phyloP scores from a whole-genome alignment of 2,329 filamentous ascomycete genomes.

The Fusarium globosum region DNA sequence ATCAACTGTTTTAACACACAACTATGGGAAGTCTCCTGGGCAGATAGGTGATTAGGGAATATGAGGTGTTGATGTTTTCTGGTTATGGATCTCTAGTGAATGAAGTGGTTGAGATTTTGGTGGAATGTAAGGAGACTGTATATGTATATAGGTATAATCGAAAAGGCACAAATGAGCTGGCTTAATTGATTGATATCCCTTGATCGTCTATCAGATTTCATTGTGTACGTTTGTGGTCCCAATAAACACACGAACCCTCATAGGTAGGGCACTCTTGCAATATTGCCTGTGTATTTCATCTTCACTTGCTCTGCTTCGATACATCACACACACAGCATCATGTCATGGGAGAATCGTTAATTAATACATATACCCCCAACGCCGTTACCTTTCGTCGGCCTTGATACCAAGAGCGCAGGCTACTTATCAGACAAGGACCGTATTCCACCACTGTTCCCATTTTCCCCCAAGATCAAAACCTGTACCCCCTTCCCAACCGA shows the following conservation, averaged over 20 bases:
- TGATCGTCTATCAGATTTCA: not conserved
- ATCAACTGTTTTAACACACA: conserved; percentile 1
- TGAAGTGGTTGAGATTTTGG: not conserved
- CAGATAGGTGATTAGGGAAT: not conserved
- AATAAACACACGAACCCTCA: not conserved
- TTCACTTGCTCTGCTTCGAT: not conserved
- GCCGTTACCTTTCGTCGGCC: conserved; percentile 3
- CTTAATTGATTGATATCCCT: not conserved
- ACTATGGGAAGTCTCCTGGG: not conserved
- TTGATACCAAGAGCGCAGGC: not conserved
- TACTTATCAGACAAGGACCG: conserved; percentile 12
- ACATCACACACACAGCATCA: not conserved
- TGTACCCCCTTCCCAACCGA: not conserved
- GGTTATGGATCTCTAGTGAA: conserved; percentile 11
- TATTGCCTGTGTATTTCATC: not conserved
- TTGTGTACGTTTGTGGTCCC: not conserved
- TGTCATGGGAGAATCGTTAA: conserved; percentile 11
- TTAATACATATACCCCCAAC: conserved; percentile 19
- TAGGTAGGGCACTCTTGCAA: not conserved
- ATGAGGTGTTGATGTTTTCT: conserved; percentile 17
- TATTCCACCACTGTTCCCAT: conserved; percentile 1
- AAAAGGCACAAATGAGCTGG: conserved; percentile 9
- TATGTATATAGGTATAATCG: conserved; percentile 15
- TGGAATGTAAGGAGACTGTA: conserved; percentile 13
- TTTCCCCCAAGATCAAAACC: conserved; percentile 1